Evolutionary conservation across 1,139 yeast genomes (phyloP).

Genomic region (Nadsonia starkeyi-henricii): DNA sequence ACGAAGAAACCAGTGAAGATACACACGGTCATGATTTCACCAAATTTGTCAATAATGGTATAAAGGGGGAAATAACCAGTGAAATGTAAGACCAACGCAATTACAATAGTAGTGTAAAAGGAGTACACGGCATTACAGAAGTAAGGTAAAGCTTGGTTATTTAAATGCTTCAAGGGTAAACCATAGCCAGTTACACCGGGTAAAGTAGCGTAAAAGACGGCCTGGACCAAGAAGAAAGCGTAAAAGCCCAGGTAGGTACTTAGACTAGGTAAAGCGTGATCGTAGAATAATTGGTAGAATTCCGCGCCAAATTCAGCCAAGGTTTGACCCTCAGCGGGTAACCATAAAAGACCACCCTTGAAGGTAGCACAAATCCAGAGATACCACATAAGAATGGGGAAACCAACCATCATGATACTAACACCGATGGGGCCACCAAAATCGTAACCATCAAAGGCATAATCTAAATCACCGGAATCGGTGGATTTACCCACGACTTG

Average conservation of each 20-base stretch:
- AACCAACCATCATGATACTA: conserved; percentile 81
- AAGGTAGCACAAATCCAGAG: conserved; percentile 87
- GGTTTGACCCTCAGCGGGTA: conserved; percentile 49
- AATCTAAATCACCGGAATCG: conserved; percentile 1
- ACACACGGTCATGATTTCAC: conserved; percentile 86
- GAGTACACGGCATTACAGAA: conserved; percentile 86
- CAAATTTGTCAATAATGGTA: conserved; percentile 66
- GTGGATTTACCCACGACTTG: not conserved
- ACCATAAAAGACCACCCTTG: conserved; percentile 59
- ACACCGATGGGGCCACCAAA: conserved; percentile 95
- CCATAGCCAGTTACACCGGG: conserved; percentile 96
- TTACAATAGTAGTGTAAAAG: conserved; percentile 51
- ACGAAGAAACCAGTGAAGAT: conserved; percentile 61
- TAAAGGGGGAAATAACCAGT: conserved; percentile 62
- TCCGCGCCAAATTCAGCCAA: conserved; percentile 41
- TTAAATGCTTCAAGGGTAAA: conserved; percentile 72
- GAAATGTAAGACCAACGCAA: conserved; percentile 51
- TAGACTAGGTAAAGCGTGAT: conserved; percentile 55
- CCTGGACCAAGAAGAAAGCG: conserved; percentile 58
- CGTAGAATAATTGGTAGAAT: conserved; percentile 31
- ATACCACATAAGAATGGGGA: conserved; percentile 89
- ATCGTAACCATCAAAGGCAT: conserved; percentile 35
- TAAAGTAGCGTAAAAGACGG: conserved; percentile 61
- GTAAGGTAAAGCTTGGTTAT: conserved; percentile 72
- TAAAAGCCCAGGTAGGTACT: conserved; percentile 60